Evolutionary conservation across 208 protist genomes (phyloP).

Genomic region (Acanthamoeba royreba): DNA sequence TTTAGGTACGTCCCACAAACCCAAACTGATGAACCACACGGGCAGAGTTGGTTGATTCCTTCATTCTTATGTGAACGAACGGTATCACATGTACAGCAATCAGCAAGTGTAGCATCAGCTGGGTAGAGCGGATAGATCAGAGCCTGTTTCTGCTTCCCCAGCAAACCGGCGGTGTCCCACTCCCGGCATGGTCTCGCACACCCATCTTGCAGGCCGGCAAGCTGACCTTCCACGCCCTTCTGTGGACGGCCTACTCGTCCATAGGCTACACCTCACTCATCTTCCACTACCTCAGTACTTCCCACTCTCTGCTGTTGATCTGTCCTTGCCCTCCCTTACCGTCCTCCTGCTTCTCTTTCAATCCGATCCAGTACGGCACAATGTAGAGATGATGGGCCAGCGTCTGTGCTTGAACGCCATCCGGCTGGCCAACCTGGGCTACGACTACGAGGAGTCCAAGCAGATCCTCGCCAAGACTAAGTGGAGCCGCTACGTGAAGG

Average conservation of each 20-base stretch:
- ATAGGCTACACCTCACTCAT: neutral
- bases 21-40: no score
- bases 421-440: neutral
- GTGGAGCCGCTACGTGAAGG: neutral
- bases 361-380: neutral
- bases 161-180: neutral
- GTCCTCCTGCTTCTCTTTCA: neutral
- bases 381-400: neutral
- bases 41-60: no score
- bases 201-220: neutral
- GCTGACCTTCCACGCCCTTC: neutral
- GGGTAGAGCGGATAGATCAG: neutral
- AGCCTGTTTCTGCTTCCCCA: neutral
- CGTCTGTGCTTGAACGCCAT: neutral
- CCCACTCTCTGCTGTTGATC: neutral
- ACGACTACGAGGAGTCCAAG: neutral
- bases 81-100: no score
- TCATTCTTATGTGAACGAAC: no score
- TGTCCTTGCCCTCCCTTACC: neutral
- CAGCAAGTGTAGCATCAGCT: neutral
- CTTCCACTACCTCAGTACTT: neutral
- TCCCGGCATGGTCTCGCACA: neutral
- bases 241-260: neutral
- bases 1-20: neutral
- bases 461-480: neutral